Conservation (phyloP, 768 basidiomycete species). For the Leucosporidium creatinivorum region DNA sequence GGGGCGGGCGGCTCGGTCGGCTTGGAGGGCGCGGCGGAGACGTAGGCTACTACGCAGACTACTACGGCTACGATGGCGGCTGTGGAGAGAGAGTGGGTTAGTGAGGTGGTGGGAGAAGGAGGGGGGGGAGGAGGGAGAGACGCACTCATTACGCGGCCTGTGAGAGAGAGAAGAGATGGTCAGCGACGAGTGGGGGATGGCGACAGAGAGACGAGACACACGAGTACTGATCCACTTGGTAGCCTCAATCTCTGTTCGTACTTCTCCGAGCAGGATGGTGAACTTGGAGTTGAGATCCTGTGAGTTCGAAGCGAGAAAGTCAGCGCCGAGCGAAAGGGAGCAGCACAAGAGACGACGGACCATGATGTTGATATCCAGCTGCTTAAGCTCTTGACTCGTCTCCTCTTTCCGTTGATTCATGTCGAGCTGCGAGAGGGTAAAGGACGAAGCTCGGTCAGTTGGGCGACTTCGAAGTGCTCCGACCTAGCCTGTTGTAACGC, state of each 20-base stretch:
- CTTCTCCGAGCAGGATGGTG: conserved; percentile 44
- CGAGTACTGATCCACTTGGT: conserved; percentile 45
- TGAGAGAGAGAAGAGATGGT: background rate
- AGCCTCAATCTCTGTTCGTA: conserved; percentile 45
- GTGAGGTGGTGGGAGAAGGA: background rate
- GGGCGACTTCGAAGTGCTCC: conserved; percentile 10
- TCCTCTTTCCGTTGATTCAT: conserved; percentile 90
- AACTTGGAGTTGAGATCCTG: conserved; percentile 48
- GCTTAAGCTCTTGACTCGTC: conserved; percentile 71
- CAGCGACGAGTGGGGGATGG: background rate
- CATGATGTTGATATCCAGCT: conserved; percentile 67
- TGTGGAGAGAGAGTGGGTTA: background rate
- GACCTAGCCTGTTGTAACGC: background rate
- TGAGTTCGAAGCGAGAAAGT: background rate
- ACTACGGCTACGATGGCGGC: conserved; percentile 24
- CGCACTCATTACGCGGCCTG: conserved; percentile 28
- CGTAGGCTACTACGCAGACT: conserved; percentile 20
- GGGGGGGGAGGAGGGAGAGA: background rate
- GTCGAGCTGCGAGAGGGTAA: conserved; percentile 87
- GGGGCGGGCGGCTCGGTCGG: background rate
- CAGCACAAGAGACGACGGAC: conserved; percentile 29
- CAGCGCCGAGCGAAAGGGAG: background rate
- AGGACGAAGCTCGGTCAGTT: background rate
- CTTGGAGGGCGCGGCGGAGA: conserved; percentile 2
- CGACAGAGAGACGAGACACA: background rate